A percentile compares a stretch with the other conserved stretches of the same genome.
phyloP scores from a whole-genome alignment of 345 rosid species.

The Clarkia xantiana region DNA sequence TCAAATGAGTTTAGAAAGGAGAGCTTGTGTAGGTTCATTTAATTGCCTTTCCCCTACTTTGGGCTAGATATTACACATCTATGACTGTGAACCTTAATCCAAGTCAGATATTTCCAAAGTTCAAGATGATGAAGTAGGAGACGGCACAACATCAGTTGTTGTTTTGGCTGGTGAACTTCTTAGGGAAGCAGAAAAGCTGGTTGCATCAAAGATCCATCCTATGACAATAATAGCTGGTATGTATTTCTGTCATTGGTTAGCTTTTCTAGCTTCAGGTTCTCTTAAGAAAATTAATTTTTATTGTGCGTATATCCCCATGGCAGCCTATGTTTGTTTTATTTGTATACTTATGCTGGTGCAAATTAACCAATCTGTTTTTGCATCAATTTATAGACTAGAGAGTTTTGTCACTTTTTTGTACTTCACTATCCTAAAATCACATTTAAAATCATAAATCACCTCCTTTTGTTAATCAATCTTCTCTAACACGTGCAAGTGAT shows the following conservation, averaged over 20 bases:
- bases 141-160: slow-evolving; percentile 97
- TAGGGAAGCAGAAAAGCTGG: slow-evolving; percentile 90
- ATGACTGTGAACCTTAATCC: slow-evolving; percentile 6
- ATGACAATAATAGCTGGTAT: slow-evolving; percentile 90
- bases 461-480: too few species aligned
- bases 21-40: background rate
- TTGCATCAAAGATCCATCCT: slow-evolving; percentile 86
- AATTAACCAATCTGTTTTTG: too few species aligned
- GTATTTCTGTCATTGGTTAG: background rate
- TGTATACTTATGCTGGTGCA: too few species aligned
- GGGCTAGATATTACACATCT: background rate
- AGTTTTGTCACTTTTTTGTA: too few species aligned
- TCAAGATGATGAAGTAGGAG: slow-evolving; percentile 99
- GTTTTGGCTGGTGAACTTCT: slow-evolving; percentile 93
- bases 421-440: too few species aligned
- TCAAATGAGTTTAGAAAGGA: too few species aligned
- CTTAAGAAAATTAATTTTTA: too few species aligned
- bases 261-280: background rate
- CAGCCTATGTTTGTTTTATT: too few species aligned
- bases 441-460: too few species aligned
- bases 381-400: too few species aligned
- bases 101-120: slow-evolving; percentile 83
- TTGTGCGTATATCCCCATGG: too few species aligned
- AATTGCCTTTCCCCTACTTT: background rate
- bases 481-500: too few species aligned